A percentile compares a stretch with the other conserved stretches of the same genome.
Conservation (phyloP, 2,329 filamentous ascomycete species). For the Ramularia endophylla region DNA sequence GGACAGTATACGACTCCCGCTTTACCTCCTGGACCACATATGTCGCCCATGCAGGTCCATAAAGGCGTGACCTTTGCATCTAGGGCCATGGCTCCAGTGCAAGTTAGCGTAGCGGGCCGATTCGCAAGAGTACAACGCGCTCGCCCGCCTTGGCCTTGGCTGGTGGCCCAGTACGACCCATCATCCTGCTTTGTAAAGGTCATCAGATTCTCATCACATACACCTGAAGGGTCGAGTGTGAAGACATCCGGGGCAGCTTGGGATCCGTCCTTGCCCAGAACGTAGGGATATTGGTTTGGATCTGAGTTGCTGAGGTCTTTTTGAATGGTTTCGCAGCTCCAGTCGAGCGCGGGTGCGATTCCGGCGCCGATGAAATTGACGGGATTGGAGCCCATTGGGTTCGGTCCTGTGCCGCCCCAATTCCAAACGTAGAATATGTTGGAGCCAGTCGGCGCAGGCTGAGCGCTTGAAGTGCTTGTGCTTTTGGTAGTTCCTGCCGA, state of each 20-base stretch:
- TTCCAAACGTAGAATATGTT: conserved; percentile 1
- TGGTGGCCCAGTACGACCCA: background rate
- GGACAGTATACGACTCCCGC: no score
- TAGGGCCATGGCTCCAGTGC: no score
- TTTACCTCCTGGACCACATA: no score
- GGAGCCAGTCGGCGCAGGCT: background rate
- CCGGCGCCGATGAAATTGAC: background rate
- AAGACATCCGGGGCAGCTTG: background rate
- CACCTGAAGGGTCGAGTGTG: background rate
- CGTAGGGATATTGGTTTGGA: background rate
- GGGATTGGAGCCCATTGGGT: background rate
- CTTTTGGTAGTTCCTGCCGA: no score
- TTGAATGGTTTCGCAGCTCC: background rate
- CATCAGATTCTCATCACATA: background rate
- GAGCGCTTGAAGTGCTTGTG: background rate
- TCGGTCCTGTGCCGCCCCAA: background rate
- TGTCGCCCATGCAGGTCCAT: no score
- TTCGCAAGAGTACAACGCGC: no score
- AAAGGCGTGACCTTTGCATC: no score
- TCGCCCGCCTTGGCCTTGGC: no score
- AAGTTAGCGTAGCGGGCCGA: no score
- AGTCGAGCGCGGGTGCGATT: background rate
- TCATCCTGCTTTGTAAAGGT: background rate
- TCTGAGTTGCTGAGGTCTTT: background rate
- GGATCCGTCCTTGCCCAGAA: background rate